phyloP scores from a whole-genome alignment of 2,329 filamentous ascomycete species.

The Fusarium virguliforme region DNA sequence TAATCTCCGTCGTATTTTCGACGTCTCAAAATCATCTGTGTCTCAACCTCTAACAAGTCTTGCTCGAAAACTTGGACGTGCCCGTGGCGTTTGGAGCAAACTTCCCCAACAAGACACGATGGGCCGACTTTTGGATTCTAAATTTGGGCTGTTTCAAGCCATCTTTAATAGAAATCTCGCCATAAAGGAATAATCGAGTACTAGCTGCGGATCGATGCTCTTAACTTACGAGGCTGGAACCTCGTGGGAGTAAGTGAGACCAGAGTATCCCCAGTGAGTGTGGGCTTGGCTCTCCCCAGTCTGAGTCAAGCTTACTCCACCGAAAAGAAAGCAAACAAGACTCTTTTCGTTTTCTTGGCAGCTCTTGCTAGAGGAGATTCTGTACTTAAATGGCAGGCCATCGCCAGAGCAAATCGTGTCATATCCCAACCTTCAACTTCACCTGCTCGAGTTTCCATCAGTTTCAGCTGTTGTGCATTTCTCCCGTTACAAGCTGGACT shows the following conservation, averaged over 20 bases:
- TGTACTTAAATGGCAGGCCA: not conserved
- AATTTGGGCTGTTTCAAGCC: not conserved
- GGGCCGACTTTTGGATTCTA: constrained; percentile 2
- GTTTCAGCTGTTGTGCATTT: not conserved
- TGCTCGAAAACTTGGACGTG: not conserved
- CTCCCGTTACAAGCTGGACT: not conserved
- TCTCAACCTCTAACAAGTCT: constrained; percentile 11
- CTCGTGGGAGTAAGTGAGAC: not conserved
- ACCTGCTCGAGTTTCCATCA: not conserved
- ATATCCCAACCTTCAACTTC: not conserved
- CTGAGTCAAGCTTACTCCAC: not conserved
- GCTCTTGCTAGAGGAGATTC: no score
- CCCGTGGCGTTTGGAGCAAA: not conserved
- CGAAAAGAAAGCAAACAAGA: not conserved
- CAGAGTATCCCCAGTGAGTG: not conserved
- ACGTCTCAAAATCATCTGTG: constrained; percentile 7
- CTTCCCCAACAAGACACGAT: not conserved
- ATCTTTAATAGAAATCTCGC: not conserved
- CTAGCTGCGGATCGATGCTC: no score
- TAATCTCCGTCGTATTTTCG: constrained; percentile 3
- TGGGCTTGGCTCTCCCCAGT: not conserved
- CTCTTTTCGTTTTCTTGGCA: no score
- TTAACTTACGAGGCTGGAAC: not conserved
- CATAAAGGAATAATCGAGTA: not conserved
- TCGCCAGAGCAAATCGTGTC: not conserved